phyloP scores from a whole-genome alignment of 1,284 basidiomycete species.

The Puccinia novopanici region DNA sequence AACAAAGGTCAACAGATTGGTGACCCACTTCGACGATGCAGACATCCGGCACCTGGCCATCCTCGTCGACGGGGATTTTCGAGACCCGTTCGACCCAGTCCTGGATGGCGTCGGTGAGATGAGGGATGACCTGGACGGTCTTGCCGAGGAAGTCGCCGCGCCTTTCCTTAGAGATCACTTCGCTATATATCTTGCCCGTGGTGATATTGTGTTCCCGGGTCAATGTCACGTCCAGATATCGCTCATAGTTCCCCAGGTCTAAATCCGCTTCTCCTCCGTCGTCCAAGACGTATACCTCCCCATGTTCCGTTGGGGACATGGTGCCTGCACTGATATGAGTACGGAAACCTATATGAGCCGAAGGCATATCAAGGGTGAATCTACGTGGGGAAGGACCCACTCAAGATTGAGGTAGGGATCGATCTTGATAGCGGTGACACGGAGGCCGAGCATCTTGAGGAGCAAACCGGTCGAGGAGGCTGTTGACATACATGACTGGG shows the following conservation, averaged over 20 bases:
- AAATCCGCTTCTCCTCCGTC: slow-evolving; percentile 98
- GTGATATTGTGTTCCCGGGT: slow-evolving; percentile 97
- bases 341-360: too few relatives aligned
- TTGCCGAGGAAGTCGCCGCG: slow-evolving; percentile 96
- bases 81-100: slow-evolving; percentile 97
- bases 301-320: slow-evolving; percentile 98
- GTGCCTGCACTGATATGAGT: slow-evolving; percentile 73
- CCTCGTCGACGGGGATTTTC: slow-evolving; percentile 90
- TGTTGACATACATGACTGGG: too few relatives aligned
- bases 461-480: slow-evolving; percentile 96
- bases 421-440: slow-evolving; percentile 98
- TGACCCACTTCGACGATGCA: slow-evolving; percentile 83
- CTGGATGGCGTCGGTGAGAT: slow-evolving; percentile 94
- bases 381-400: not conserved
- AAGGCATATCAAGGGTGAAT: not conserved
- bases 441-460: slow-evolving; percentile 90
- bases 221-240: slow-evolving; percentile 92
- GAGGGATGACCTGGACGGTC: slow-evolving; percentile 96
- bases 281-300: slow-evolving; percentile 97
- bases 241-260: slow-evolving; percentile 97
- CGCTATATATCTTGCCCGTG: slow-evolving; percentile 94
- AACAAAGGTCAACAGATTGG: too few relatives aligned
- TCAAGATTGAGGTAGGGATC: slow-evolving; percentile 99
- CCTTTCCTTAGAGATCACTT: slow-evolving; percentile 97
- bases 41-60: slow-evolving; percentile 87